Evolutionary conservation across 306 rosid species (phyloP), one percentile per base, ranked within the genome.

Genomic region (Dicorynia guianensis): DNA sequence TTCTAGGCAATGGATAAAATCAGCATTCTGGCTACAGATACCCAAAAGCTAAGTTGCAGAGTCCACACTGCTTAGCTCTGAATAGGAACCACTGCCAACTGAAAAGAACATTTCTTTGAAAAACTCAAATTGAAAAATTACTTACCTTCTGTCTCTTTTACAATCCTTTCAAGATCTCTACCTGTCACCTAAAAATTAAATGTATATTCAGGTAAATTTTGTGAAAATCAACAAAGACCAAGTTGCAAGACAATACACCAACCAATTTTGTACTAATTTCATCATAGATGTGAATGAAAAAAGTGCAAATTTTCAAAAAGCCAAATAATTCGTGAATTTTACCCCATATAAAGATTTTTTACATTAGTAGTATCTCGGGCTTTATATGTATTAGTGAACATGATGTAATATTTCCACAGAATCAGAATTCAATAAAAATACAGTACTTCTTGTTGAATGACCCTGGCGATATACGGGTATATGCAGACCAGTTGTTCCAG

Each of bases 111-210:
- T 17, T 33, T 33, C 52, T 59, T 49, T 20, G n/a, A n/a, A 47
- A 71, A 63, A 47, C 57, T 59, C 6, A 50, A 50, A 50, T 42
- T 39, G 54, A 67, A 68, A 18, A 33, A 15, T 19, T 50, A 54
- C 25, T 59, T 81, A 90, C 97, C 97, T 85, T 90, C 98, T 1
- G 98, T 95, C 67, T 90, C 96, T 64, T 70, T 84, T 70, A 86
- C 97, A 52, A 95, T 96, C 72, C 79, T 87, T 69, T 92, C 97
- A 57, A 95, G 76, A 86, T 95, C 98, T 80, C 89, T 82, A 77
- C 83, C 97, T 95, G 85, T 40, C 65, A 81, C 55, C 34, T 17
- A 64, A 65, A 72, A 70, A 44, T 36, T 7, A 86, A 35, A 73
- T 62, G 48, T 3, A 36, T n/a, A 25, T 54, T 60, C 30, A 55